Evolutionary conservation across 2,329 filamentous ascomycete species (phyloP), one percentile per base, ranked within the genome.

Genomic region (Calonectria pteridis): DNA sequence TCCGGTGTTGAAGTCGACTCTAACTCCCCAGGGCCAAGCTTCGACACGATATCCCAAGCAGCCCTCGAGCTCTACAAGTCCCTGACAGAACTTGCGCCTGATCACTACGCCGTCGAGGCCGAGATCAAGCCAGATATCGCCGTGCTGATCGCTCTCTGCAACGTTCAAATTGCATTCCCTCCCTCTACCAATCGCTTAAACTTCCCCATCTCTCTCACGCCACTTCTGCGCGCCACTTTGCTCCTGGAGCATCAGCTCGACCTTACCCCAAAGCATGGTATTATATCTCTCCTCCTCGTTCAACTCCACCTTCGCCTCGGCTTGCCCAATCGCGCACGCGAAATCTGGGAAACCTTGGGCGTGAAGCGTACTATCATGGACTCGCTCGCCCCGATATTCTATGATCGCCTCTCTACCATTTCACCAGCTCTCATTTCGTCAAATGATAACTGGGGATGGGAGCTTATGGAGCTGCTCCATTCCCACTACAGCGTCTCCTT

Each of bases 301-400:
- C 88, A 89, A 69, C 78, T 91, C 3, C 89, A 90, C 65, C 82
- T 90, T 13, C 80, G 87, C 4, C 82, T 91, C 9, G 90, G 90
- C 10, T 89, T 88, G 16, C 85, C 85, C 0, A 84, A 87, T 1
- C 84, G 85, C 23, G 88, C 88, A 0, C 83, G 86, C 29, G 80
- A 87, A 40, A 81, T 89, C 2, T 91, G 89, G 89, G 83, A 85
- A 14, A 84, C 84, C 0, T 84, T 91, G 13, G 88, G 86, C 4
- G 87, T 92, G 2, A 92, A 92, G 81, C 86, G 90, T 28, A 89
- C 88, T 0, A 89, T 91, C 33, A 87, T 90, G n/a, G 89, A 91
- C 74, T 88, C 89, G 0, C 84, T 92, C 0, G 89, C 85, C 3
- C 87, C 89, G 0, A 82, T 90, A 1, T 90, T 90, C 72, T 88